phyloP scores from a whole-genome alignment of 2,329 filamentous ascomycete genomes.

The Penicillium corylophilum region DNA sequence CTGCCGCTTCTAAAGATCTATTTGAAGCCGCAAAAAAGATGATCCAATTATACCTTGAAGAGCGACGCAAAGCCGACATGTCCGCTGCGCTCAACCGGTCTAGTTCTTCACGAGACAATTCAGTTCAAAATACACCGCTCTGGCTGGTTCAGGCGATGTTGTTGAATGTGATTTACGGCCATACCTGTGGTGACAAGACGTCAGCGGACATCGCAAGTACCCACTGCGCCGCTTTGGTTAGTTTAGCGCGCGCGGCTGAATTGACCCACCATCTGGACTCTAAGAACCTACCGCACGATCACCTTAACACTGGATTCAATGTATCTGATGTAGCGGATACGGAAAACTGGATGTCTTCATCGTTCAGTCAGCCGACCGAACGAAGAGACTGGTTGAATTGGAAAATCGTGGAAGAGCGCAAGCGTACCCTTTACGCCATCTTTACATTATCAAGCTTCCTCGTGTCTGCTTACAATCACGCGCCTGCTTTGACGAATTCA shows the following conservation, averaged over 20 bases:
- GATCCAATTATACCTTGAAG: slow-evolving; percentile 90
- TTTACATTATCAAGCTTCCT: slow-evolving; percentile 89
- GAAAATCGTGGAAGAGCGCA: slow-evolving; percentile 86
- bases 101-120: slow-evolving; percentile 56
- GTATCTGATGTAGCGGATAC: slow-evolving; percentile 50
- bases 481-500: slow-evolving; percentile 87
- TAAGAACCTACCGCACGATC: slow-evolving; percentile 37
- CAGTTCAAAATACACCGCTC: slow-evolving; percentile 73
- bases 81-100: slow-evolving; percentile 57
- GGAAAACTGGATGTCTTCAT: slow-evolving; percentile 37
- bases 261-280: slow-evolving; percentile 54
- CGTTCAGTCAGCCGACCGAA: slow-evolving; percentile 36
- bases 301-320: slow-evolving; percentile 54
- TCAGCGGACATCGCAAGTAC: slow-evolving; percentile 89
- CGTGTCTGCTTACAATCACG: slow-evolving; percentile 89
- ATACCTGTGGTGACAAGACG: slow-evolving; percentile 89
- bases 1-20: slow-evolving; percentile 73
- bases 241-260: slow-evolving; percentile 84
- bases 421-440: slow-evolving; percentile 86
- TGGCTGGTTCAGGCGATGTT: slow-evolving; percentile 98
- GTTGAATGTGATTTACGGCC: slow-evolving; percentile 90
- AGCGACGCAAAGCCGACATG: slow-evolving; percentile 82
- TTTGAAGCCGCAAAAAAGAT: slow-evolving; percentile 95
- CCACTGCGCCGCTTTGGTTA: slow-evolving; percentile 86
- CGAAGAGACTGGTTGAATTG: slow-evolving; percentile 76